Percentiles rank a stretch among this genome's conserved stretches.
These are phyloP conservation scores for Sporisorium reilianum DNA, from an alignment of 1,284 basidiomycete species.

Conservation along the genomic window DNA sequence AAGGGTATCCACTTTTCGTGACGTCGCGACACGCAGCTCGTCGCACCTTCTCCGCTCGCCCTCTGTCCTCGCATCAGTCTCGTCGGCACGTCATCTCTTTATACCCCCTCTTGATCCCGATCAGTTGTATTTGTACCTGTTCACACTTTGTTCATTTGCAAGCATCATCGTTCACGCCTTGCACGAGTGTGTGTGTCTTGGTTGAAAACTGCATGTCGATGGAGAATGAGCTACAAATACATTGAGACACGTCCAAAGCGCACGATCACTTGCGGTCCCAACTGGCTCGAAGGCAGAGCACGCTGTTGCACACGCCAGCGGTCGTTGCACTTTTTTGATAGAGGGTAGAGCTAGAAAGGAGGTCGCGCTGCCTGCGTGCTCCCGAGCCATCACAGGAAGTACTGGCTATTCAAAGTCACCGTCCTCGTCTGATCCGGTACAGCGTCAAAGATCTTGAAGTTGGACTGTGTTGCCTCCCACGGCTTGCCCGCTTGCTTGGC, in stretches of 20 bases:
- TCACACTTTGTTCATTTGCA: slow-evolving; percentile 9
- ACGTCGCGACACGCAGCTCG: not conserved
- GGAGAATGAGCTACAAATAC: slow-evolving; percentile 30
- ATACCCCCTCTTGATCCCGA: slow-evolving; percentile 12
- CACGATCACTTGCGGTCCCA: not conserved
- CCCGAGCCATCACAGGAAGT: slow-evolving; percentile 36
- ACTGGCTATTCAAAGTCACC: slow-evolving; percentile 43
- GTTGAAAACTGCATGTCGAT: not conserved
- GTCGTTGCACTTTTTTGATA: not conserved
- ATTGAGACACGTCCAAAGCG: slow-evolving; percentile 1
- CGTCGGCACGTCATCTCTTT: not conserved
- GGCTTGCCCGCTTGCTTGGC: slow-evolving; percentile 12
- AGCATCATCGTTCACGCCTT: slow-evolving; percentile 9
- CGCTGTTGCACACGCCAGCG: not conserved
- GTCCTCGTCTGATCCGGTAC: slow-evolving; percentile 53
- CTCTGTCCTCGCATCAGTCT: not conserved
- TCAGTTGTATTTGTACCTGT: slow-evolving; percentile 31
- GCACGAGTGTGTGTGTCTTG: not conserved
- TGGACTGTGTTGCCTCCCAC: slow-evolving; percentile 50
- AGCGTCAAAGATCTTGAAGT: slow-evolving; percentile 71
- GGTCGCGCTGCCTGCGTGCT: not conserved
- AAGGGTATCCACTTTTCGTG: slow-evolving; percentile 83
- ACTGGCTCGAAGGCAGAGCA: not conserved
- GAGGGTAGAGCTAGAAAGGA: too few relatives aligned
- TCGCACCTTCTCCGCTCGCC: not conserved